phyloP scores from a whole-genome alignment of 495 filamentous ascomycete species.

The Annulohypoxylon moriforme region DNA sequence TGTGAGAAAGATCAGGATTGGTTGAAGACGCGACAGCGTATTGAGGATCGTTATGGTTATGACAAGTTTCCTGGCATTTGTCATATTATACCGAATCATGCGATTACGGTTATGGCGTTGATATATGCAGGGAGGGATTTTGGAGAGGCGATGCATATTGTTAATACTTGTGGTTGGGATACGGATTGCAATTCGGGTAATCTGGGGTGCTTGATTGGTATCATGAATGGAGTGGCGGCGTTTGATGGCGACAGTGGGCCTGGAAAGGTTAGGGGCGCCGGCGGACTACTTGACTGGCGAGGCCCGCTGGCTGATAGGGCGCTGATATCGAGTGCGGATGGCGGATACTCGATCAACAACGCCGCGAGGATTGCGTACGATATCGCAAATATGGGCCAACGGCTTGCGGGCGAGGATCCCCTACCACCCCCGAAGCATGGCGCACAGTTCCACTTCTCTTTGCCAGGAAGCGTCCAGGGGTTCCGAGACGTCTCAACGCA shows the following conservation, averaged over 20 bases:
- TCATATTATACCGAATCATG: conserved; percentile 51
- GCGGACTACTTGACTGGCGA: conserved; percentile 41
- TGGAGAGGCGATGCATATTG: conserved; percentile 50
- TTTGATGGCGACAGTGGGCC: conserved; percentile 29
- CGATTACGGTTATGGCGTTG: conserved; percentile 49
- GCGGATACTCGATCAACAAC: conserved; percentile 52
- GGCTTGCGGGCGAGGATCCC: conserved; percentile 18
- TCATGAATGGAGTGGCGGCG: conserved; percentile 47
- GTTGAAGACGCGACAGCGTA: conserved; percentile 43
- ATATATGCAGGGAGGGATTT: conserved; percentile 45
- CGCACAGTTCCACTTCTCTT: conserved; percentile 49
- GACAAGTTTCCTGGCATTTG: conserved; percentile 47
- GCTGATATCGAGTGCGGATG: conserved; percentile 50
- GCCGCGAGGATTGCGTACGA: conserved; percentile 46
- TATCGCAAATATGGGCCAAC: conserved; percentile 42
- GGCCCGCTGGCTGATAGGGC: conserved; percentile 47
- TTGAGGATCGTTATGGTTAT: conserved; percentile 48
- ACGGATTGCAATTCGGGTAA: conserved; percentile 52
- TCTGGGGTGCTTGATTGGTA: conserved; percentile 46
- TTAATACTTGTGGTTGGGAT: conserved; percentile 52
- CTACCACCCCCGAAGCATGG: conserved; percentile 44
- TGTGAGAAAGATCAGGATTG: conserved; percentile 39
- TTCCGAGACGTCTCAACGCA: conserved; percentile 22
- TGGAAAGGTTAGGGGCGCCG: background rate
- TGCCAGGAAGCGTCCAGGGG: conserved; percentile 50